These are phyloP conservation scores for Microthyrium microscopicum DNA, from an alignment of 2,329 filamentous ascomycete species.

Conservation along the genomic window DNA sequence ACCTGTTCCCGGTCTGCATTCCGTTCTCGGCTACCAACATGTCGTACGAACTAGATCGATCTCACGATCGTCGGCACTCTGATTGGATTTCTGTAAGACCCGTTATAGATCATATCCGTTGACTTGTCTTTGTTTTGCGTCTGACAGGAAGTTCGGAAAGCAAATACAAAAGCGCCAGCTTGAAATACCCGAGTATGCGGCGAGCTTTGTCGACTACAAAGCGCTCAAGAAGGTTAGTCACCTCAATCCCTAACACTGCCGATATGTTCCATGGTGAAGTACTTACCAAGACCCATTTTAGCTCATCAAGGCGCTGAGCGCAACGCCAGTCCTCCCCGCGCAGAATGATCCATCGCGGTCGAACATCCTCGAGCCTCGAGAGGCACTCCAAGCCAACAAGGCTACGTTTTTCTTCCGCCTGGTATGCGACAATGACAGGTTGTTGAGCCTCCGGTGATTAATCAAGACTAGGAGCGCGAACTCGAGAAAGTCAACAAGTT, in stretches of 20 bases:
- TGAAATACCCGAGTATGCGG: slow-evolving; percentile 97
- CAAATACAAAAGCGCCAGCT: slow-evolving; percentile 98
- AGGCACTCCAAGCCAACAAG: slow-evolving; percentile 86
- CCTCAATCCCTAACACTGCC: neutral
- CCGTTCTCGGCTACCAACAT: too few relatives aligned
- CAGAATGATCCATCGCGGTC: slow-evolving; percentile 42
- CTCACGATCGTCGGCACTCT: too few relatives aligned
- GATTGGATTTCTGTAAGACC: too few relatives aligned
- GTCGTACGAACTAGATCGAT: too few relatives aligned
- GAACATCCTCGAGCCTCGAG: slow-evolving; percentile 55
- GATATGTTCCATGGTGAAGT: slow-evolving; percentile 5
- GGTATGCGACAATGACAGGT: too few relatives aligned
- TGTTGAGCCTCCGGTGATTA: too few relatives aligned
- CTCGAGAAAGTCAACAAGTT: slow-evolving; percentile 97
- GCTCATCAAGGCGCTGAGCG: slow-evolving; percentile 97
- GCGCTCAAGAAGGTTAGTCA: slow-evolving; percentile 81
- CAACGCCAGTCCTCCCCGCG: slow-evolving; percentile 67
- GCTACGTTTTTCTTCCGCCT: slow-evolving; percentile 97
- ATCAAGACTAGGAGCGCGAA: slow-evolving; percentile 59
- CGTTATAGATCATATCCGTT: too few relatives aligned
- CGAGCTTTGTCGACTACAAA: slow-evolving; percentile 99
- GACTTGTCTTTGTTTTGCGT: neutral
- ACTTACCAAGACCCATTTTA: slow-evolving; percentile 26
- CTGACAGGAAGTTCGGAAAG: slow-evolving; percentile 93
- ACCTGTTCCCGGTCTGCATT: too few relatives aligned